phyloP scores from a whole-genome alignment of 495 filamentous ascomycete genomes.

The Tetracladium setigerum region DNA sequence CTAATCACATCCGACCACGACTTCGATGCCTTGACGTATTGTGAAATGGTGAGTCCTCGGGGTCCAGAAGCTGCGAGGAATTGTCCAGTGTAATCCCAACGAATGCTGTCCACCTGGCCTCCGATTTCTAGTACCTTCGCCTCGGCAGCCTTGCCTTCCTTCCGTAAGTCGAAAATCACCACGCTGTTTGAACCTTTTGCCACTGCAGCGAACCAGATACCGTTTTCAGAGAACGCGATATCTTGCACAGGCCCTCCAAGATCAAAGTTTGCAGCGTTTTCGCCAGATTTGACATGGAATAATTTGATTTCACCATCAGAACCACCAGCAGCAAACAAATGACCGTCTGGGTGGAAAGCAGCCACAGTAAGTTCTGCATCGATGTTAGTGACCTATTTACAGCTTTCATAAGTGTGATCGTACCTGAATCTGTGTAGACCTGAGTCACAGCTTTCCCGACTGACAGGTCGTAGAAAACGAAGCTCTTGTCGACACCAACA shows the following conservation, averaged over 20 bases:
- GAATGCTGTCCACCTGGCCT: conserved; percentile 58
- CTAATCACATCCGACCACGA: conserved; percentile 82
- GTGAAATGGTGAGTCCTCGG: conserved; percentile 75
- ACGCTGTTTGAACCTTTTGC: conserved; percentile 65
- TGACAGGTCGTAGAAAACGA: conserved; percentile 78
- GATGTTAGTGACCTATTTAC: conserved; percentile 25
- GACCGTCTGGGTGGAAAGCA: conserved; percentile 91
- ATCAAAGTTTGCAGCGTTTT: conserved; percentile 61
- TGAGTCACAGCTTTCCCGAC: conserved; percentile 60
- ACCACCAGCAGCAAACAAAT: conserved; percentile 81
- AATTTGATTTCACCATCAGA: conserved; percentile 71
- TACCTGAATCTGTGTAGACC: conserved; percentile 76
- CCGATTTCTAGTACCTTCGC: conserved; percentile 80
- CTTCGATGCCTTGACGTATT: conserved; percentile 77
- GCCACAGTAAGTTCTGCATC: conserved; percentile 65
- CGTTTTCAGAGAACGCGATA: conserved; percentile 90
- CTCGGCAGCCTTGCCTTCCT: conserved; percentile 63
- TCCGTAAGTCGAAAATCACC: conserved; percentile 86
- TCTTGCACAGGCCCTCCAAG: conserved; percentile 60
- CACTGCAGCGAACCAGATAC: conserved; percentile 85
- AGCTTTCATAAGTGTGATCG: conserved; percentile 24
- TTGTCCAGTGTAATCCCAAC: conserved; percentile 94
- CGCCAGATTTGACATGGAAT: conserved; percentile 71
- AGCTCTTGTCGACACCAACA: conserved; percentile 87
- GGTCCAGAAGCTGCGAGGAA: conserved; percentile 79